Evolutionary conservation across 257 asterid genomes (phyloP).

Genomic region (Apocynum venetum): DNA sequence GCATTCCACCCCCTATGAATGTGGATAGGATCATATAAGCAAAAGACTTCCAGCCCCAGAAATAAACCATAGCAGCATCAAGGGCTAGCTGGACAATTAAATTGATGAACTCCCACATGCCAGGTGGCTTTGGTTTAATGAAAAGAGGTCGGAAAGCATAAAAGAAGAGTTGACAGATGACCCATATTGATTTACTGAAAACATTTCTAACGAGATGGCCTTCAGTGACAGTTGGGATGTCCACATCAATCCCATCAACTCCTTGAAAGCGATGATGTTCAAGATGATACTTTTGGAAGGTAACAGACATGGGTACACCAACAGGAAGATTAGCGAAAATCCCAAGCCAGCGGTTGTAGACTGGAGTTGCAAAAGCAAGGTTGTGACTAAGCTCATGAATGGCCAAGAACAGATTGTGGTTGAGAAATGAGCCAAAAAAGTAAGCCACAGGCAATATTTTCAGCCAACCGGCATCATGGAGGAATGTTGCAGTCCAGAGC

Average conservation of each 20-base stretch:
- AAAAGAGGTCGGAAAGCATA: slow-evolving; percentile 88
- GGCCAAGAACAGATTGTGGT: slow-evolving; percentile 92
- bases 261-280: slow-evolving; percentile 98
- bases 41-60: slow-evolving; percentile 77
- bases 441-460: slow-evolving; percentile 64
- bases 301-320: slow-evolving; percentile 93
- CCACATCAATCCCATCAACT: slow-evolving; percentile 92
- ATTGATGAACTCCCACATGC: slow-evolving; percentile 81
- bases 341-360: slow-evolving; percentile 86
- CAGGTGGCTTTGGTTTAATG: slow-evolving; percentile 94
- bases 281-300: slow-evolving; percentile 95
- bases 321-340: slow-evolving; percentile 89
- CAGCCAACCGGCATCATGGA: slow-evolving; percentile 56
- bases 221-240: slow-evolving; percentile 66
- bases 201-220: slow-evolving; percentile 52
- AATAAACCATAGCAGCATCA: slow-evolving; percentile 58
- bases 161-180: slow-evolving; percentile 72
- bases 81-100: slow-evolving; percentile 55
- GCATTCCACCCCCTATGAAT: slow-evolving; percentile 93
- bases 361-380: slow-evolving; percentile 83
- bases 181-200: slow-evolving; percentile 72
- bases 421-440: slow-evolving; percentile 90
- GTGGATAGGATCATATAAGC: slow-evolving; percentile 82
- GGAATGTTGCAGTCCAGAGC: slow-evolving; percentile 85
- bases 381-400: slow-evolving; percentile 95